Base-by-base conservation (phyloP, 306 rosid species). In the Vigna trinervia region DNA sequence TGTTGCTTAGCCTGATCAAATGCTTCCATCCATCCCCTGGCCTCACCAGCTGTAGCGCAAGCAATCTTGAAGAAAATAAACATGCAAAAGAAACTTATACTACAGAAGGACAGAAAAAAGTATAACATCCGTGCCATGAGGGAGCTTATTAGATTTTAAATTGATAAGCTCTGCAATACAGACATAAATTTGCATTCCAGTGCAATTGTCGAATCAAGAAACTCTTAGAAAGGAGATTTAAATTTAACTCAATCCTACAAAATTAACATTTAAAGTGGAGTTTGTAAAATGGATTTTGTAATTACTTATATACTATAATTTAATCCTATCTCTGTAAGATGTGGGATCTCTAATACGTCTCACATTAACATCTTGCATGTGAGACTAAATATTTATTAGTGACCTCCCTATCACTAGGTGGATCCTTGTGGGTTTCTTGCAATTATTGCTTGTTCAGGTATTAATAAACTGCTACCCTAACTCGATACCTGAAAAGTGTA, bases 1-100 rank as follows among this genome's bases (percentile, higher is more conserved):
- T 92, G 94, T 75, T 94, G 97, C 85, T 94, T 92, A 83, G 98
- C 97, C 54, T 94, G 97, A 69, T 92, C 98, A 86, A 94, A 90
- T 73, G 98, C 98, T 80, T 94, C 98, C 56, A 90, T 86, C 98
- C 98, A 94, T 64, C 89, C 87, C 57, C 74, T 91, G 34, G 89
- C 89, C 30, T 92, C 97, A 69, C 89, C 98, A 72, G 96, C 95
- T 19, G 92, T 83, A 75, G 91, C 83, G 32, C 96, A 92, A 80
- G 97, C 98, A 90, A 94, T 92, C 98, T 94, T 80, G 74, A 78
- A 59, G 78, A 77, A 61, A 66, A 75, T 43, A 36, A 0, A 60
- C 75, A 69, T 52, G 75, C 66, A 61, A 78, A 69, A 71, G 65
- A 56, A 69, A 72, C 65, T 71, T 79, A 13, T 75, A 66, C 67